These are phyloP conservation scores for Eimeria maxima DNA, from an alignment of 169 alveolate genomes.

Conservation along the genomic window DNA sequence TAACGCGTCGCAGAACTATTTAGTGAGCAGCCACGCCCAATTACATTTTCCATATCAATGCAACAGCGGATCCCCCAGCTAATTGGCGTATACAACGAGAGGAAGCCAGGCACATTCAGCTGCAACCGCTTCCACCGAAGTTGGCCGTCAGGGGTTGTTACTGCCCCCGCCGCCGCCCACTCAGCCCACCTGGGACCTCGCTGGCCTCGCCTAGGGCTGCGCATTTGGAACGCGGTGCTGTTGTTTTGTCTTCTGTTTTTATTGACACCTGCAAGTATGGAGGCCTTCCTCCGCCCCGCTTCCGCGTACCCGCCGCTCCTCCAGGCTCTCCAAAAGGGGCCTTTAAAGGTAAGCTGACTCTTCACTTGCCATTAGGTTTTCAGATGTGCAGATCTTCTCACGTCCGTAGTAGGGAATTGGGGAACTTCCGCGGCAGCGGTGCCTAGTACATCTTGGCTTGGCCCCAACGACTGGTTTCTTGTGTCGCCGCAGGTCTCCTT, in stretches of 20 bases:
- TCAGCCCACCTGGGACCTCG: conserved; percentile 15
- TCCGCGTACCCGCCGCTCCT: conserved; percentile 76
- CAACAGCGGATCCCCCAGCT: conserved; percentile 51
- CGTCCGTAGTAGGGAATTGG: background rate
- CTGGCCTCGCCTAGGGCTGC: conserved; percentile 65
- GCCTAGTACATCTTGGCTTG: background rate
- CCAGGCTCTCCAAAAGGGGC: conserved; percentile 81
- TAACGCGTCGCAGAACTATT: background rate
- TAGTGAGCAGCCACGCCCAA: background rate
- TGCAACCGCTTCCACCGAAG: conserved; percentile 54
- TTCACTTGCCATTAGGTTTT: background rate
- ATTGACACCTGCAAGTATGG: conserved; percentile 68
- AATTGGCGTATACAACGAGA: conserved; percentile 16
- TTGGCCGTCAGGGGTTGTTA: conserved; percentile 37
- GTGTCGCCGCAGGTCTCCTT: conserved; percentile 88
- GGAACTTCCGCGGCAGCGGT: background rate
- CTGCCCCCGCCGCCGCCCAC: conserved; percentile 43
- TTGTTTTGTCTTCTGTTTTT: conserved; percentile 25
- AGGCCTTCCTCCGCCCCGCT: conserved; percentile 74
- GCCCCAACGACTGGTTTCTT: background rate
- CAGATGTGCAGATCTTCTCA: background rate
- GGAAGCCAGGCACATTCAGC: conserved; percentile 46
- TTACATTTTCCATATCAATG: conserved; percentile 61
- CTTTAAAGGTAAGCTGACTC: conserved; percentile 66
- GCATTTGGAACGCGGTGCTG: conserved; percentile 53